These are phyloP conservation scores for Cordyceps militaris DNA, from an alignment of 2,329 filamentous ascomycete species.

Conservation along the genomic window DNA sequence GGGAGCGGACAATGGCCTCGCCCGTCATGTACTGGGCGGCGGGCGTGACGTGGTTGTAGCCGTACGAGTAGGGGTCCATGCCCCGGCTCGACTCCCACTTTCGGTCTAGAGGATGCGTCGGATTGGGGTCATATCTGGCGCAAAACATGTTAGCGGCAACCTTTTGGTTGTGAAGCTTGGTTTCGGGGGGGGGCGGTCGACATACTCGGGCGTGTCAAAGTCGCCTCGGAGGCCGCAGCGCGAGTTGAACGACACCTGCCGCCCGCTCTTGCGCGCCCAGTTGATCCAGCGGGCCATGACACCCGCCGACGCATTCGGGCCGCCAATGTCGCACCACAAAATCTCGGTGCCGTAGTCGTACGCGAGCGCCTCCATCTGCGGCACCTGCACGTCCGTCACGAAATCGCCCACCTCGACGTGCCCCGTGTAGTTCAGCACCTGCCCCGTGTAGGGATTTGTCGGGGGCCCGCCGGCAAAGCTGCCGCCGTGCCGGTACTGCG, in stretches of 20 bases:
- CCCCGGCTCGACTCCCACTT: constrained; percentile 56
- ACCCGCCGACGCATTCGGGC: constrained; percentile 33
- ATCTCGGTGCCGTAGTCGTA: constrained; percentile 38
- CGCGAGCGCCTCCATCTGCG: constrained; percentile 40
- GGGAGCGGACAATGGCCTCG: constrained; percentile 35
- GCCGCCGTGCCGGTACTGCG: constrained; percentile 36
- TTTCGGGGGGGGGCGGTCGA: not conserved
- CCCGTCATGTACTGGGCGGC: constrained; percentile 45
- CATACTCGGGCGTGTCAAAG: constrained; percentile 56
- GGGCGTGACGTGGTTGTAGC: constrained; percentile 50
- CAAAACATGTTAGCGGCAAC: not conserved
- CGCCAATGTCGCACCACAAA: constrained; percentile 44
- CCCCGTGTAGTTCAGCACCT: constrained; percentile 36
- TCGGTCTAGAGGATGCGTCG: constrained; percentile 17
- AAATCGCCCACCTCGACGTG: constrained; percentile 33
- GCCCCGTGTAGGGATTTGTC: constrained; percentile 36
- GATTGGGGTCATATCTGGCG: constrained; percentile 10
- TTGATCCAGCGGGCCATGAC: constrained; percentile 39
- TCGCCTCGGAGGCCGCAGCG: constrained; percentile 48
- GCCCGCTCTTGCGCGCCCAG: constrained; percentile 28
- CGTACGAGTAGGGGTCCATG: constrained; percentile 54
- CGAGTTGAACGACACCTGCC: constrained; percentile 48
- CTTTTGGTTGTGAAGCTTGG: not conserved
- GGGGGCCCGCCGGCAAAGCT: constrained; percentile 33
- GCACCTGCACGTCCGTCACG: constrained; percentile 35